Percentiles rank a stretch among this genome's conserved stretches.
These are phyloP conservation scores for Pachyrhizus erosus DNA, from an alignment of 306 rosid genomes.

Conservation along the genomic window DNA sequence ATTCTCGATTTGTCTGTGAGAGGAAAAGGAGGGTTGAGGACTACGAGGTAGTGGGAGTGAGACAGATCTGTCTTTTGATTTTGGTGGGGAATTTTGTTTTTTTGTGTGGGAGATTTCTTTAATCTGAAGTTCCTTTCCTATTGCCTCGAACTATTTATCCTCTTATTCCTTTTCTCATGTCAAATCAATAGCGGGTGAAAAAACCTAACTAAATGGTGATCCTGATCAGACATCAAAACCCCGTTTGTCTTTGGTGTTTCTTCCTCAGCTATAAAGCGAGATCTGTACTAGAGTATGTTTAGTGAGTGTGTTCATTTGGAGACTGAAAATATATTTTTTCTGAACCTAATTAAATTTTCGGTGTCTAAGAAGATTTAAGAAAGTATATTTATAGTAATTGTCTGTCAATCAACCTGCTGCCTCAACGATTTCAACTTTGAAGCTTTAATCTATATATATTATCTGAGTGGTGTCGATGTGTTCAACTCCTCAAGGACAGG, in stretches of 20 bases:
- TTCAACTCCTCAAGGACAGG: constrained; percentile 19
- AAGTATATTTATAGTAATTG: neutral
- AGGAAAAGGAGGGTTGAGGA: constrained; percentile 7
- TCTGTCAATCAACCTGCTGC: constrained; percentile 5
- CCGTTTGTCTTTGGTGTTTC: constrained; percentile 18
- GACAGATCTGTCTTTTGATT: constrained; percentile 47
- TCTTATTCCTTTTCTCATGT: constrained; percentile 3
- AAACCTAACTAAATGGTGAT: constrained; percentile 26
- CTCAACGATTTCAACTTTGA: constrained; percentile 16
- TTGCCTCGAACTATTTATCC: constrained; percentile 34
- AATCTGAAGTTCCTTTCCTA: constrained; percentile 40
- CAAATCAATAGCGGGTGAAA: constrained; percentile 20
- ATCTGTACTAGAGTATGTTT: constrained; percentile 33
- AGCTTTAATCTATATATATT: constrained; percentile 19
- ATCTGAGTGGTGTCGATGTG: constrained; percentile 5
- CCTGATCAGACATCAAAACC: constrained; percentile 27
- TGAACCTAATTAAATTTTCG: neutral
- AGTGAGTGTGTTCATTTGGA: constrained; percentile 27
- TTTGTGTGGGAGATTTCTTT: constrained; percentile 16
- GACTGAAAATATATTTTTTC: neutral
- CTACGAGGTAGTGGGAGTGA: constrained; percentile 25
- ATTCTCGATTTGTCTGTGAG: constrained; percentile 26
- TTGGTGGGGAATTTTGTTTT: constrained; percentile 9
- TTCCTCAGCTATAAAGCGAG: constrained; percentile 25
- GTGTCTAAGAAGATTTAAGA: constrained; percentile 27